phyloP scores from a whole-genome alignment of 2,329 filamentous ascomycete genomes.

The Fusarium sp. region DNA sequence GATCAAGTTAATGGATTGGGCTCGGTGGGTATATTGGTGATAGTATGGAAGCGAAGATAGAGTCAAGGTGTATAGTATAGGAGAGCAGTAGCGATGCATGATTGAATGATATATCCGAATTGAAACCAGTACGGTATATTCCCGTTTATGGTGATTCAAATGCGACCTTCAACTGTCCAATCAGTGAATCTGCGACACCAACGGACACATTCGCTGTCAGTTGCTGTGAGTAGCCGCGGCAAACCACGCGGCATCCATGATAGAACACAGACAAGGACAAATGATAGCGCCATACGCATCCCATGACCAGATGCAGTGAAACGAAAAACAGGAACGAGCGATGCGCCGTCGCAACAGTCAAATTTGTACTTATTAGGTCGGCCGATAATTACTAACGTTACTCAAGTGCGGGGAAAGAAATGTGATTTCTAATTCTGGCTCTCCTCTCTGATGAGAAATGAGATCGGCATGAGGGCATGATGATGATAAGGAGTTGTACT shows the following conservation, averaged over 20 bases:
- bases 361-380: neutral
- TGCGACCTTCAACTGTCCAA: neutral
- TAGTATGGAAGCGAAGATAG: neutral
- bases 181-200: neutral
- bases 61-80: neutral
- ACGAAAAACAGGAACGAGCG: constrained; percentile 6
- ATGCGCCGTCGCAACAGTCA: neutral
- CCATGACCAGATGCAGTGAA: neutral
- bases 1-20: constrained; percentile 1
- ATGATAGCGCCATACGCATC: neutral
- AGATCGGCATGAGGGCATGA: constrained; percentile 17
- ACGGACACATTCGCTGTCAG: neutral
- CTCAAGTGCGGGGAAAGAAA: constrained; percentile 1
- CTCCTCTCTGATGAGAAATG: constrained; percentile 1
- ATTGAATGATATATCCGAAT: constrained; percentile 11
- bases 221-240: neutral
- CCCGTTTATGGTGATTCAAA: neutral
- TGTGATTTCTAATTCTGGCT: constrained; percentile 2
- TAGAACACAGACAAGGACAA: neutral
- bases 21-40: constrained; percentile 11
- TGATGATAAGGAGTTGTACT: constrained; percentile 21
- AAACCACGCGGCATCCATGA: constrained; percentile 15
- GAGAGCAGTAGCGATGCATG: constrained; percentile 7
- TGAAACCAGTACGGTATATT: neutral
- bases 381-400: neutral